A percentile compares a stretch with the other conserved stretches of the same genome.
These are phyloP conservation scores for Aspergillus sp. DNA, from an alignment of 2,329 filamentous ascomycete species.

Conservation along the genomic window DNA sequence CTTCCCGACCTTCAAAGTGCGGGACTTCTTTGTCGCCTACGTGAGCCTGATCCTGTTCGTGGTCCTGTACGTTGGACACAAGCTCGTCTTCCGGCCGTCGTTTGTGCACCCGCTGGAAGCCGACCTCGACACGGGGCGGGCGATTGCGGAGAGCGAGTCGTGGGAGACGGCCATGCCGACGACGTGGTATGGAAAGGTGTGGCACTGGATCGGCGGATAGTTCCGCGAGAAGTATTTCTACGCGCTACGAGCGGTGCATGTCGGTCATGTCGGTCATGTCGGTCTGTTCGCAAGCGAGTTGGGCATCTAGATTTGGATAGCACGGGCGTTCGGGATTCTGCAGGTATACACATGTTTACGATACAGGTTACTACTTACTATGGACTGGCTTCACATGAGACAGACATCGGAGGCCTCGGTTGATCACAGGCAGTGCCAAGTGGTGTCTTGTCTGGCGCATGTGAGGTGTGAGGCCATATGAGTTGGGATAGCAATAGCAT, in stretches of 20 bases:
- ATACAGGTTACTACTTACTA: too few relatives aligned
- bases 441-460: too few relatives aligned
- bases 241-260: neutral
- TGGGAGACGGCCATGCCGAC: slow-evolving; percentile 22
- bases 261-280: neutral
- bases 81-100: slow-evolving; percentile 29
- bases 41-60: slow-evolving; percentile 55
- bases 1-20: slow-evolving; percentile 48
- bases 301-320: too few relatives aligned
- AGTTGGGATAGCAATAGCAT: too few relatives aligned
- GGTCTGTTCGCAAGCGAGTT: too few relatives aligned
- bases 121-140: slow-evolving; percentile 33
- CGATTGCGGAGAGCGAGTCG: slow-evolving; percentile 19
- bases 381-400: too few relatives aligned
- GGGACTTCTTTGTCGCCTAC: slow-evolving; percentile 55
- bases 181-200: slow-evolving; percentile 15
- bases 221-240: too few relatives aligned
- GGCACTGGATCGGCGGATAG: slow-evolving; percentile 14
- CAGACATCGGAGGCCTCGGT: too few relatives aligned
- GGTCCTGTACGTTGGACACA: slow-evolving; percentile 51
- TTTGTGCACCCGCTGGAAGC: slow-evolving; percentile 31
- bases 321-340: too few relatives aligned
- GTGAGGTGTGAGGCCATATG: too few relatives aligned
- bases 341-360: too few relatives aligned
- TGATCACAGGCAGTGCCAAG: too few relatives aligned